A percentile compares a stretch with the other conserved stretches of the same genome.
Evolutionary conservation across 2,329 filamentous ascomycete genomes (phyloP).

Genomic region (Botrytis squamosa): DNA sequence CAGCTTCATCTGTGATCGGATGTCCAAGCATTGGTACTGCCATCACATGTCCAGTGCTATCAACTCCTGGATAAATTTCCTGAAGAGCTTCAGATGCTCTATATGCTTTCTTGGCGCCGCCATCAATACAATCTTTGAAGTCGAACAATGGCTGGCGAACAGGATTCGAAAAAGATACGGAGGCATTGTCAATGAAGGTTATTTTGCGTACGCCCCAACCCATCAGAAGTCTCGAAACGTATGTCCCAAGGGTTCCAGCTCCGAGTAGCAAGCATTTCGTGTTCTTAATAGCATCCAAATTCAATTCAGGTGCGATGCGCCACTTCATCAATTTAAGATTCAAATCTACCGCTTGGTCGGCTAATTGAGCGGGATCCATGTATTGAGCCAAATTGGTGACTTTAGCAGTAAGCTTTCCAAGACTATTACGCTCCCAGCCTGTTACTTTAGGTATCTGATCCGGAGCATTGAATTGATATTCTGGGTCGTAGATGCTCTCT

Average conservation of each 20-base stretch:
- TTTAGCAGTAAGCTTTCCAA: slow-evolving; percentile 74
- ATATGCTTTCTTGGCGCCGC: slow-evolving; percentile 79
- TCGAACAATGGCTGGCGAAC: slow-evolving; percentile 91
- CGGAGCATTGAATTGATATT: slow-evolving; percentile 8
- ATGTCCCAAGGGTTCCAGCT: slow-evolving; percentile 89
- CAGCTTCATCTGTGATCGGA: slow-evolving; percentile 70
- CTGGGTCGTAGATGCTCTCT: slow-evolving; percentile 30
- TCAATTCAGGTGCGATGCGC: slow-evolving; percentile 84
- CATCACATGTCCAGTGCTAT: slow-evolving; percentile 75
- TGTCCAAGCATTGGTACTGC: slow-evolving; percentile 96
- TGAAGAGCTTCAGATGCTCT: slow-evolving; percentile 77
- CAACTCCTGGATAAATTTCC: slow-evolving; percentile 87
- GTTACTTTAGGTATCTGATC: slow-evolving; percentile 77
- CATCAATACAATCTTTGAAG: slow-evolving; percentile 83
- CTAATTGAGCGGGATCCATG: slow-evolving; percentile 84
- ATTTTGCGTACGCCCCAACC: slow-evolving; percentile 96
- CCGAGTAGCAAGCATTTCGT: slow-evolving; percentile 89
- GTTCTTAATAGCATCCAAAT: slow-evolving; percentile 84
- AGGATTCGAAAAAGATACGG: slow-evolving; percentile 93
- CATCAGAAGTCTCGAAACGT: slow-evolving; percentile 87
- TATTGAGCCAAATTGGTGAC: slow-evolving; percentile 84
- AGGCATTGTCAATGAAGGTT: slow-evolving; percentile 91
- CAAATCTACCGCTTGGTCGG: slow-evolving; percentile 91
- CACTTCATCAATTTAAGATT: slow-evolving; percentile 99
- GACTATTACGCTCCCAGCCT: slow-evolving; percentile 86